Base-by-base conservation (phyloP, 1,139 yeast genomes). In the Lodderomyces orthopsilosis region DNA sequence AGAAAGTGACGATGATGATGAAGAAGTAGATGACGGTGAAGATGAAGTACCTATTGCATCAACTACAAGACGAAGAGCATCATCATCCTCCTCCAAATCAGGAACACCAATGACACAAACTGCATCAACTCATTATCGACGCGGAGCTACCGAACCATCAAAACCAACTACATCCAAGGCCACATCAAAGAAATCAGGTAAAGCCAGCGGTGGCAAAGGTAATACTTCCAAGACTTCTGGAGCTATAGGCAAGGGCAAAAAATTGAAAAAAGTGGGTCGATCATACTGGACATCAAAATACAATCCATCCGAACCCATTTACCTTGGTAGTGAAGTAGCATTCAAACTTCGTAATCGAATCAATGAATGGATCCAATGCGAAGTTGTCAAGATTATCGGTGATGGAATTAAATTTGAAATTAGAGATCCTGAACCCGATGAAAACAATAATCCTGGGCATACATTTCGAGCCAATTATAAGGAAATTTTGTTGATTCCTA, bases 321-420 rank as follows among this genome's bases (percentile, higher is more conserved):
- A 61, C 2, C 68, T 86, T 2, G 93, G 94, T 1, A 77, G 93
- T 0, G 95, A 88, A 52, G 97, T 93, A 1, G 98, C 98, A 0
- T 93, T 85, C 65, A 82, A 85, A 57, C 77, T 91, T 15, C 77
- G 77, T 47, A 79, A 78, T 52, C 79, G 78, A 51, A 64, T 72
- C 6, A 94, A 87, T 41, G 98, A 93, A 58, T 94, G 99, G 99
- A 90, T 94, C 53, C 96, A 90, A 61, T 94, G 98, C 67, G 91
- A 86, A 55, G 95, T 93, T 19, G 79, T 85, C 40, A 81, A 79
- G 54, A 81, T 93, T 3, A 66, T 83, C 19, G 81, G 82, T 1
- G 98, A 91, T 52, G 94, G 95, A 1, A 68, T 76, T 21, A 79
- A 79, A 59, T 85, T 81, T 57, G 98, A 93, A 62, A 91, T 94